phyloP scores from a whole-genome alignment of 306 rosid species.

The Citrullus colocynthis region DNA sequence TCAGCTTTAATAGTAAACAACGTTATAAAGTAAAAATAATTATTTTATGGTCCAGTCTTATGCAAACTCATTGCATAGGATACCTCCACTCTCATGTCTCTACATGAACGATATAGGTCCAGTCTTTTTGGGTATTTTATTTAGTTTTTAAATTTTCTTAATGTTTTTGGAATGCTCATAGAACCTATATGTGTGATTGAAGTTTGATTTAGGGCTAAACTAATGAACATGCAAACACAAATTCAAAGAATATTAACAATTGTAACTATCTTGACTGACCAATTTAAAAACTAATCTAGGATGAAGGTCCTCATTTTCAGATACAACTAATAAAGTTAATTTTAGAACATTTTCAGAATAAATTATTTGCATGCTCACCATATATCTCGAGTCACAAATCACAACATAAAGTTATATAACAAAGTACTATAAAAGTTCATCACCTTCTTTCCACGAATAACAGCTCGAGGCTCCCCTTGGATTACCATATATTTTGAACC shows the following conservation, averaged over 20 bases:
- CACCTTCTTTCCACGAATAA: conserved; percentile 74
- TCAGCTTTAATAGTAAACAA: no score
- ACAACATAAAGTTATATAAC: not conserved
- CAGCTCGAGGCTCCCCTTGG: conserved; percentile 57
- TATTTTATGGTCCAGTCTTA: no score
- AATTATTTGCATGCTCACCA: not conserved
- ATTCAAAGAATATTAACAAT: not conserved
- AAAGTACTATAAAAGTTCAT: not conserved
- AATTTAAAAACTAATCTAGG: not conserved
- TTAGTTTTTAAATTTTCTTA: no score
- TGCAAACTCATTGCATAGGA: no score
- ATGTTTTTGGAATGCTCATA: no score
- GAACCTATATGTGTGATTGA: no score
- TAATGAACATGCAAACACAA: no score
- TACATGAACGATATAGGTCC: no score
- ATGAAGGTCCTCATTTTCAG: not conserved
- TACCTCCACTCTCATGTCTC: no score
- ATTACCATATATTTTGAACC: conserved; percentile 65
- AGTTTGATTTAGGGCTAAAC: no score
- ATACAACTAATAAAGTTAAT: not conserved
- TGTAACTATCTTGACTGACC: not conserved
- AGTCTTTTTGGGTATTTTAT: no score
- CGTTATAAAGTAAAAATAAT: no score
- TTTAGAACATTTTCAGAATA: not conserved
- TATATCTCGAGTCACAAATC: not conserved